Conservation (phyloP, 257 asterid genomes). For the Lycium barbarum region DNA sequence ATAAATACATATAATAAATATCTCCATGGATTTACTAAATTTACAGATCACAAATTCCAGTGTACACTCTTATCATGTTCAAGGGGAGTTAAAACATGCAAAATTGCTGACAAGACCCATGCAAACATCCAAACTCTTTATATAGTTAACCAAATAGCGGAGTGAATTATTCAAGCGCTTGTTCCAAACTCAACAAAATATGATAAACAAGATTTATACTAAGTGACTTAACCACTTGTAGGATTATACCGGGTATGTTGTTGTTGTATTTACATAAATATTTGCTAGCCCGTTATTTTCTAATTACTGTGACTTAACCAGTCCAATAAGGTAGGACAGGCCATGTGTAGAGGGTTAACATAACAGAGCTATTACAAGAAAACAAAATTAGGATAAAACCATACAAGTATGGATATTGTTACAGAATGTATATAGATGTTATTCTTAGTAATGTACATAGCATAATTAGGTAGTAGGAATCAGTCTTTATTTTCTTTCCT, state of each 20-base stretch:
- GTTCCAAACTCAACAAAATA: not conserved
- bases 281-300: not conserved
- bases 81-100: slow-evolving; percentile 27
- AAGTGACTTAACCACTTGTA: too few relatives aligned
- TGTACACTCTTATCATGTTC: slow-evolving; percentile 29
- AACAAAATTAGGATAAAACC: not conserved
- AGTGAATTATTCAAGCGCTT: not conserved
- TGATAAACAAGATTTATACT: not conserved
- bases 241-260: too few relatives aligned
- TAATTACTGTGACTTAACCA: not conserved
- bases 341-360: not conserved
- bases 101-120: slow-evolving; percentile 6
- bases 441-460: too few relatives aligned
- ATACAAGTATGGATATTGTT: not conserved
- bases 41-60: slow-evolving; percentile 35
- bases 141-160: slow-evolving; percentile 3
- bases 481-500: too few relatives aligned
- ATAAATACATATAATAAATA: too few relatives aligned
- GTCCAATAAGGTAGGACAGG: not conserved
- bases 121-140: not conserved
- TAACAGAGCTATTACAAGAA: not conserved
- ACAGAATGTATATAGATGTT: too few relatives aligned
- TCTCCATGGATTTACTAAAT: slow-evolving; percentile 31
- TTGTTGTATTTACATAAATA: not conserved
- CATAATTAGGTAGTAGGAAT: too few relatives aligned